Base-by-base conservation (phyloP, 805 yeast genomes). In the Nakazawaea holstii region DNA sequence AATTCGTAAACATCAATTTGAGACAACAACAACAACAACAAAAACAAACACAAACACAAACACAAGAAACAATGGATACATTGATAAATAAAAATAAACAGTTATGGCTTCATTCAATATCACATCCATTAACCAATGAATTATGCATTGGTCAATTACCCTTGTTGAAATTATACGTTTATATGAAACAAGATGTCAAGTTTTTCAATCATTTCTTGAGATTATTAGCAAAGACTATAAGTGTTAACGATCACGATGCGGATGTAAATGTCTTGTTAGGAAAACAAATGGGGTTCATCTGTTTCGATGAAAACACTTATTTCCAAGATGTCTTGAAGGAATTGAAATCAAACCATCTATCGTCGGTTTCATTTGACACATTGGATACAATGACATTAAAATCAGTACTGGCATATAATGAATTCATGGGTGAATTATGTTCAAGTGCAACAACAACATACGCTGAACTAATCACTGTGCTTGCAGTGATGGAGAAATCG, bases 221-320 rank as follows among this genome's bases (percentile, higher is more conserved):
- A 35, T 52, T 74, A 11, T 63, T 75, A 11, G 76, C 76, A 8
- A 74, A 68, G 48, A 62, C 72, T 1, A 61, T 78, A 15, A 66
- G 76, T 2, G 47, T 62, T 35, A 74, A 80, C 43, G 76, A 73
- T 43, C 59, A 20, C 24, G 5, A 67, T 28, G 55, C 64, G 0
- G 49, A 59, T 3, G 53, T 77, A 0, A 61, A 69, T n/a, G 59
- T 75, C 24, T 57, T 59, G 0, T 51, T 78, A 27, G 73, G 76
- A 1, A 74, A 73, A 49, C 79, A 77, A 51, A 67, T 77, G 49
- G 82, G 81, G 1, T 73, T 75, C 51, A 61, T 78, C 32, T 65
- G 74, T 11, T 66, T 64, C 39, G 72, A 68, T 46, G 82, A 77
- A 52, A 74, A 76, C 54, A 67, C 67, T 40, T 77, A 77, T 51